Base-by-base conservation (phyloP, 306 rosid species). In the Hylodesmum podocarpum region DNA sequence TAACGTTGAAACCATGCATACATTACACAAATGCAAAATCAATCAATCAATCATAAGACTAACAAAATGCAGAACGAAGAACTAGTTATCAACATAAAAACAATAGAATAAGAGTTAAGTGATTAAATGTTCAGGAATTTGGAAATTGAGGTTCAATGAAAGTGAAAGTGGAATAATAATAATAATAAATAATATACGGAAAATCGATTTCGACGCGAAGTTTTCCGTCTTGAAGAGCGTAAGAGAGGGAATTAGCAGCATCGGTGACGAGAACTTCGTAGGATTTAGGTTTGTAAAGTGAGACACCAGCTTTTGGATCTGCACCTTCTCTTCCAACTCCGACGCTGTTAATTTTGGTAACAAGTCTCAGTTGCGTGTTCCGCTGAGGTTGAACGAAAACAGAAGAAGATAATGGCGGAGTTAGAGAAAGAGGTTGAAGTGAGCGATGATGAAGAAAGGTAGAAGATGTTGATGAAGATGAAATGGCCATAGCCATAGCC, bases 131-230 rank as follows among this genome's bases (percentile, higher is more conserved):
- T 37, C 5, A 24, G 46, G 21, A 2, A 5, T 64, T 65, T 22
- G 8, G 31, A 10, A 33, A 33, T 8, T 12, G 34, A 10, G 39
- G 13, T 11, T 33, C 3, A 64, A 12, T 58, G 59, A 62, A 77
- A 46, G 40, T 7, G 41, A 1, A 27, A 58, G 29, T 5, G 6
- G 2, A 4, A 2, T 18, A n/a, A 10, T 21, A 33, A 33, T n/a
- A 33, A 2, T 3, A 33, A 33, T 3, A 33, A 33, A 33, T 33
- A 6, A 59, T 25, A 4, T 86, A 91, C 98, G 98, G 98, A 78
- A 94, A 94, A 88, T 94, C 98, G 50, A 92, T 92, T 84, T 94
- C 98, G 81, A 94, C 73, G 78, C 96, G 95, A 58, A 78, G 75
- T 72, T 81, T 85, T 76, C 96, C 93, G 16, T 88, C 92, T 25